Evolutionary conservation across 805 yeast species (phyloP).

Genomic region (Candida easanensis): DNA sequence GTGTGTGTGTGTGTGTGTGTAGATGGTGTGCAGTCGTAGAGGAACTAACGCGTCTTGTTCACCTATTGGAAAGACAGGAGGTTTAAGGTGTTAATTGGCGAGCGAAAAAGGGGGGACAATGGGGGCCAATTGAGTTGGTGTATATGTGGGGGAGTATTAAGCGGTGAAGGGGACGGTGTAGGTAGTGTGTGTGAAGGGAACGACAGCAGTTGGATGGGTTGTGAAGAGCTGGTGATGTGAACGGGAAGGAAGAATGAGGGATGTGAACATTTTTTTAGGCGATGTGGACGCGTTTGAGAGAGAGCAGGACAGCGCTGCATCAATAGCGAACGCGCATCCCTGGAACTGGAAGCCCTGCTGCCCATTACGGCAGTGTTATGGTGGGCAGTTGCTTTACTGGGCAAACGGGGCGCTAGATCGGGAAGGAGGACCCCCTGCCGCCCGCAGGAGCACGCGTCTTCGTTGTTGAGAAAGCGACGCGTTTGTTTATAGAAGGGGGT

Average conservation of each 20-base stretch:
- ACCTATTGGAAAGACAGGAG: not conserved
- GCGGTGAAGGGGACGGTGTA: not conserved
- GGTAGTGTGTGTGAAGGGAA: not conserved
- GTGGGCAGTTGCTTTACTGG: not conserved
- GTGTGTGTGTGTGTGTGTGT: constrained; percentile 3
- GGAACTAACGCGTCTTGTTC: constrained; percentile 1
- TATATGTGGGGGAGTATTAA: not conserved
- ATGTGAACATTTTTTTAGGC: constrained; percentile 1
- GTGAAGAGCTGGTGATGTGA: not conserved
- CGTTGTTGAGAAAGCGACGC: not conserved
- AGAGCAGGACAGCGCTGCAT: not conserved
- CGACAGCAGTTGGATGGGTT: constrained; percentile 7
- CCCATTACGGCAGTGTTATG: too few species aligned
- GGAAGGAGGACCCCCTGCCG: not conserved
- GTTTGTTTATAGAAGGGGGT: constrained; percentile 1
- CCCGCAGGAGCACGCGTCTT: not conserved
- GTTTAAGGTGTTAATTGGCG: not conserved
- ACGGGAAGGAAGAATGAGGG: not conserved
- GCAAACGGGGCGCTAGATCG: not conserved
- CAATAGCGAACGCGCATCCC: not conserved
- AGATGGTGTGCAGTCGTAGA: not conserved
- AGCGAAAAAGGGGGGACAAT: not conserved
- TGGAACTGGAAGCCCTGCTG: not conserved
- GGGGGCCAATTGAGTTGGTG: not conserved
- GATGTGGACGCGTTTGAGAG: not conserved